Base-by-base conservation (phyloP, 2,329 filamentous ascomycete species). In the Trichoderma harzianum region DNA sequence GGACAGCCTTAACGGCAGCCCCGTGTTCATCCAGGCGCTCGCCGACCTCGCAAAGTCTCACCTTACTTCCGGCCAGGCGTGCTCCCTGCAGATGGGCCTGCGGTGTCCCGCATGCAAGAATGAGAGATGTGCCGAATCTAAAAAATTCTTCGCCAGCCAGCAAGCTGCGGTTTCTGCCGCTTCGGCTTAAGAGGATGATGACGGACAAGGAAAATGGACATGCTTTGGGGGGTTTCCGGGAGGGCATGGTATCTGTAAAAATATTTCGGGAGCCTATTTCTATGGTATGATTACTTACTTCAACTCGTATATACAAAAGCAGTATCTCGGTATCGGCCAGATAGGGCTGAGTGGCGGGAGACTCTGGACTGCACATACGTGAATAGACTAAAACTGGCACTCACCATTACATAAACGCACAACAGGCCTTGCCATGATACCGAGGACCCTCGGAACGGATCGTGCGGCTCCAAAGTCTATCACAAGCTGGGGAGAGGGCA, bases 81-180 rank as follows among this genome's bases (percentile, higher is more conserved):
- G 93, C 80, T 97, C 93, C 34, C 85, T 85, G 71, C 96, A 98
- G 83, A 94, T 99, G 93, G 90, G 90, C 10, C 83, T 99, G 76
- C 90, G 96, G 76, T 99, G 96, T 83, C 96, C 97, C 2, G 95
- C 93, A 7, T 99, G 96, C 84, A 95, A 90, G 82, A 98, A 93
- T 79, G 93, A 97, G 78, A 89, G 91, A 77, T 99, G 96, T 82
- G 82, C 91, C 69, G 94, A 95, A 82, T 91, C 90, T 67, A 92
- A 92, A 82, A 88, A 87, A 76, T 91, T 91, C 80, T 92, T 91
- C 78, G 86, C 86, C 7, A 78, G 78, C 63, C 81, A 83, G 74
- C 79, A 82, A 72, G 76, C 74, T 72, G 62, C 57, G 18, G 24
- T 71, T 21, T 60, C 69, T 3, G 55, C 68, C n/a, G 47, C 34